Evolutionary conservation across 805 yeast genomes (phyloP).

Genomic region (Saccharomycopsis sp.): DNA sequence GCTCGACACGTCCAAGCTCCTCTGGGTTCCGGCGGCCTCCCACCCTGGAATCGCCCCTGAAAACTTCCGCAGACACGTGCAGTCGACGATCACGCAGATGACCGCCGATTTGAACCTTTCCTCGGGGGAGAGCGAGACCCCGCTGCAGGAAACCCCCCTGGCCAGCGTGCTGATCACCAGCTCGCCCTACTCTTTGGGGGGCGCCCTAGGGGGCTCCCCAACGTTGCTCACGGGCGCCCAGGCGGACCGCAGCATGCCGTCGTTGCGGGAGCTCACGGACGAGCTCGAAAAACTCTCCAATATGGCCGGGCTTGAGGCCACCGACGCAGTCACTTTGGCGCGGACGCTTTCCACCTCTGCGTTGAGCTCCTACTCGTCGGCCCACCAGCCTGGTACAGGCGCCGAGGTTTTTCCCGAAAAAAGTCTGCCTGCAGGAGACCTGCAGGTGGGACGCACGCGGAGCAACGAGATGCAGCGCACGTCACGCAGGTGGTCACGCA

Average conservation of each 20-base stretch:
- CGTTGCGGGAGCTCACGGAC: constrained; percentile 62
- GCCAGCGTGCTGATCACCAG: constrained; percentile 21
- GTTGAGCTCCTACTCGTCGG: constrained; percentile 34
- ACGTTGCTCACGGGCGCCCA: constrained; percentile 28
- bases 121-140: constrained; percentile 21
- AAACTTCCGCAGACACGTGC: constrained; percentile 64
- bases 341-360: constrained; percentile 69
- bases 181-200: constrained; percentile 7
- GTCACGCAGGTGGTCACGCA: background rate
- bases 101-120: constrained; percentile 24
- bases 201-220: background rate
- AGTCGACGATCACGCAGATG: constrained; percentile 31
- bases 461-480: background rate
- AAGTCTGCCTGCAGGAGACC: background rate
- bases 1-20: constrained; percentile 40
- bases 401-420: background rate
- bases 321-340: constrained; percentile 79
- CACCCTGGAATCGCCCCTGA: constrained; percentile 97
- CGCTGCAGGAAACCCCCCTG: constrained; percentile 22
- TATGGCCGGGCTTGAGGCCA: constrained; percentile 69
- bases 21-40: constrained; percentile 94
- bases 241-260: constrained; percentile 40
- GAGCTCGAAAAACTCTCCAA: constrained; percentile 71
- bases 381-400: background rate
- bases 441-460: background rate